Percentiles rank a stretch among this genome's conserved stretches.
Evolutionary conservation across 2,329 filamentous ascomycete species (phyloP).

Genomic region (Botryotinia narcissicola): DNA sequence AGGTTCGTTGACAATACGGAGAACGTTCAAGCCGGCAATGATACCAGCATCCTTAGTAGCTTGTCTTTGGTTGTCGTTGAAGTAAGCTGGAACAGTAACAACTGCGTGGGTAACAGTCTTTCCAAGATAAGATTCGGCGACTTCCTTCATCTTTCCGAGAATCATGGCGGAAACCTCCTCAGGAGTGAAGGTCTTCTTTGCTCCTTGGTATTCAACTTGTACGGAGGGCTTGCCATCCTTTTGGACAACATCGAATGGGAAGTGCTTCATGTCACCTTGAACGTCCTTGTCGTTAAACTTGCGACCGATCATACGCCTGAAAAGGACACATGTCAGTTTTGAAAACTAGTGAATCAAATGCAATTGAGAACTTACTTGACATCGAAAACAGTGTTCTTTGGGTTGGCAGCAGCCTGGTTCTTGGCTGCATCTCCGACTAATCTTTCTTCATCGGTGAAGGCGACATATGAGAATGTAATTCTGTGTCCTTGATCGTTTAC

Average conservation of each 20-base stretch:
- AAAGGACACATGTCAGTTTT: slow-evolving; percentile 37
- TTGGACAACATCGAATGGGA: slow-evolving; percentile 91
- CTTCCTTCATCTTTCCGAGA: slow-evolving; percentile 81
- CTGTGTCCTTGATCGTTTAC: slow-evolving; percentile 97
- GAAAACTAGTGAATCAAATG: slow-evolving; percentile 20
- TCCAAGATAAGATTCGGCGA: slow-evolving; percentile 74
- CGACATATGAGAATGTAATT: slow-evolving; percentile 93
- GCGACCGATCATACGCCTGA: slow-evolving; percentile 78
- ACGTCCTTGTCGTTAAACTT: slow-evolving; percentile 83
- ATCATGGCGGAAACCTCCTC: slow-evolving; percentile 82
- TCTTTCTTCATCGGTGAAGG: slow-evolving; percentile 95
- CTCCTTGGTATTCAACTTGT: slow-evolving; percentile 58
- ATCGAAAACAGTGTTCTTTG: slow-evolving; percentile 24
- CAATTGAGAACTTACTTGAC: slow-evolving; percentile 60
- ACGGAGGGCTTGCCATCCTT: slow-evolving; percentile 89
- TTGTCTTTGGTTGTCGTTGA: slow-evolving; percentile 97
- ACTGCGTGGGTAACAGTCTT: slow-evolving; percentile 85
- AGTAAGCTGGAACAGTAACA: slow-evolving; percentile 94
- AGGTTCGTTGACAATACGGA: slow-evolving; percentile 95
- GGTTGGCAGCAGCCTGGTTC: slow-evolving; percentile 66
- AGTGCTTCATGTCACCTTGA: slow-evolving; percentile 94
- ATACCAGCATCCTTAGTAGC: slow-evolving; percentile 92
- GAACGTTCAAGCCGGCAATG: slow-evolving; percentile 90
- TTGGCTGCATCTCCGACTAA: slow-evolving; percentile 96
- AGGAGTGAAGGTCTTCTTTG: slow-evolving; percentile 71